Conservation (phyloP, 257 asterid species). For the Linderniella brevidens region DNA sequence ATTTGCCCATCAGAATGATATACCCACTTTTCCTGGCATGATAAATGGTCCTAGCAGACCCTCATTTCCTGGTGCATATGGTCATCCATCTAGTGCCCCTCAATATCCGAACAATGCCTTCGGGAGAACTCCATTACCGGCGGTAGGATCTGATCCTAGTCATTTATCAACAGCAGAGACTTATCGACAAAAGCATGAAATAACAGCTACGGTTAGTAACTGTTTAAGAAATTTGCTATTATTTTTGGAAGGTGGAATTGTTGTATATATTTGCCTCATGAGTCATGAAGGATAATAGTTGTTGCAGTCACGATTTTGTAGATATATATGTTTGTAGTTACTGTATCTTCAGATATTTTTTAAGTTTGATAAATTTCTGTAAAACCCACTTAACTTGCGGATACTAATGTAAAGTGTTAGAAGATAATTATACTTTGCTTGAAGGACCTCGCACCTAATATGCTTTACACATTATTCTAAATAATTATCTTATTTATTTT, state of each 20-base stretch:
- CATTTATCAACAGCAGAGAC: conserved; percentile 52
- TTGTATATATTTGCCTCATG: neutral
- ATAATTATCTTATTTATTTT: no score
- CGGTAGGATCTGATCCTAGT: conserved; percentile 58
- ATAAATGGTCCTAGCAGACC: conserved; percentile 35
- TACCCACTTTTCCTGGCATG: conserved; percentile 41
- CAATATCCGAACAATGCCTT: conserved; percentile 41
- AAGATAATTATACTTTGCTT: no score
- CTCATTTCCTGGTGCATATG: conserved; percentile 39
- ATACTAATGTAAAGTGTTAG: no score
- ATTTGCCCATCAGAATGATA: conserved; percentile 34
- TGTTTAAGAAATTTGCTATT: conserved; percentile 6
- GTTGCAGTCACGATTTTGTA: no score
- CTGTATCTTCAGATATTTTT: no score
- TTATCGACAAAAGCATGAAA: conserved; percentile 85
- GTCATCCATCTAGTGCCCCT: conserved; percentile 41
- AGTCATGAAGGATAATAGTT: no score
- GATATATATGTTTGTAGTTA: no score
- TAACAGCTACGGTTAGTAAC: conserved; percentile 74
- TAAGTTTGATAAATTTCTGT: no score
- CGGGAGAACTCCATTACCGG: conserved; percentile 45
- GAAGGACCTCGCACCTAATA: no score
- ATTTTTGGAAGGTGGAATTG: neutral
- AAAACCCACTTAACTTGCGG: no score
- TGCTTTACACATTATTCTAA: no score